Conservation (phyloP, 2,329 filamentous ascomycete genomes). For the Fusarium drepaniforme region DNA sequence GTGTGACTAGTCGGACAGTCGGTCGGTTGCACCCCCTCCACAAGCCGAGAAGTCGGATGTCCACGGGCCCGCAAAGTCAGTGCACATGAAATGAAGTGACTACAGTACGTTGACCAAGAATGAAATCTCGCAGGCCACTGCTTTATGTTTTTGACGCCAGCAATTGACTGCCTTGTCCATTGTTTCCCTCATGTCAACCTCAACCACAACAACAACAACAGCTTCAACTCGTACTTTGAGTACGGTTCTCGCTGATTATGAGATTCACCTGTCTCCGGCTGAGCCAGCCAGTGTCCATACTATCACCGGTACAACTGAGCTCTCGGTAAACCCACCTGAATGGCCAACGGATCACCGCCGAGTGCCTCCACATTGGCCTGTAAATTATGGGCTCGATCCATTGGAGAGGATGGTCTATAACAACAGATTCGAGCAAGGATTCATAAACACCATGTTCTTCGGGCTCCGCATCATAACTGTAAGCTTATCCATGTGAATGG, state of each 20-base stretch:
- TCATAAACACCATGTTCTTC: not conserved
- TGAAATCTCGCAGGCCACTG: not conserved
- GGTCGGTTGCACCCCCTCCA: too few relatives aligned
- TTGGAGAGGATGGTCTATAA: not conserved
- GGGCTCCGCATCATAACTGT: not conserved
- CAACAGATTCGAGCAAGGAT: not conserved
- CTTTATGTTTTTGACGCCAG: not conserved
- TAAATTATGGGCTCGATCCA: not conserved
- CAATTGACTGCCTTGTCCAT: not conserved
- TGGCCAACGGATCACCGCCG: not conserved
- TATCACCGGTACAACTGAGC: not conserved
- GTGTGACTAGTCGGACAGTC: too few relatives aligned
- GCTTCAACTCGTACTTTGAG: too few relatives aligned
- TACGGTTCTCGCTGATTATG: too few relatives aligned
- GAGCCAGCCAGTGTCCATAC: too few relatives aligned
- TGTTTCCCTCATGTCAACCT: not conserved
- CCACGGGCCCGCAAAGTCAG: too few relatives aligned
- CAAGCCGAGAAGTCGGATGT: too few relatives aligned
- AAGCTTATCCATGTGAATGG: not conserved
- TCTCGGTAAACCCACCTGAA: constrained; percentile 40
- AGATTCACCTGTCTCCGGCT: too few relatives aligned
- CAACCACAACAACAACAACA: not conserved
- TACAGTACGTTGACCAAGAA: too few relatives aligned
- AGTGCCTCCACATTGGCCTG: not conserved
- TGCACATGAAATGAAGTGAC: too few relatives aligned